Evolutionary conservation across 495 filamentous ascomycete species (phyloP), one percentile per base, ranked within the genome.

Genomic region (Penicillium canescens): DNA sequence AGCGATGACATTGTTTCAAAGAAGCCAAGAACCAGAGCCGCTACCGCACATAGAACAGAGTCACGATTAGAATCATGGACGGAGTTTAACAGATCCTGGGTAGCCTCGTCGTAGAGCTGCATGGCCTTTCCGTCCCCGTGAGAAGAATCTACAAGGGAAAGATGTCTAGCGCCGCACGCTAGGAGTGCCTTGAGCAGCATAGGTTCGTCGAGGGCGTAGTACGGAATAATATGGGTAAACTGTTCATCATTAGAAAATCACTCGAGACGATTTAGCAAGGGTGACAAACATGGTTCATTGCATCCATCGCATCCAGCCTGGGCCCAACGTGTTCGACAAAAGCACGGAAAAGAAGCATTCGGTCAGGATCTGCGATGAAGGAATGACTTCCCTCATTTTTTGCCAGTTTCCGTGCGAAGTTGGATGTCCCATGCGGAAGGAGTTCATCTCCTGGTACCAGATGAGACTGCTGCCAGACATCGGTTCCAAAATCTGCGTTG

Each of bases 261-360:
- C 23, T 6, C 21, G 24, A 23, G 11, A 42, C 6, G 13, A 45
- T 24, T 28, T 24, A 7, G 18, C 10, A 14, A 14, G 0, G 8
- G 38, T 14, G 12, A 71, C 82, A 61, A 73, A 88, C 86, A 72
- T 97, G 90, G 76, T 96, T 95, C 63, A 83, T 78, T 26, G 82
- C 80, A 74, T 96, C 89, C 75, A 96, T 82, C 42, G 84, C 89
- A 67, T 98, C 94, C 91, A 98, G 94, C 89, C 93, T 96, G 14
- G 89, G 69, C 3, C 89, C 92, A 13, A 98, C 88, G 58, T 96
- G 89, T 61, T 96, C 90, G 23, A 94, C 85, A 65, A 96, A 98
- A 0, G 89, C 84, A 65, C 95, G 91, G 84, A 98, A 89, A 60
- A 91, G 89, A 37, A 85, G 76, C 2, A 91, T 79, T 65, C 96